Conservation (phyloP, 2,329 filamentous ascomycete species). For the Aschersonia sp. region DNA sequence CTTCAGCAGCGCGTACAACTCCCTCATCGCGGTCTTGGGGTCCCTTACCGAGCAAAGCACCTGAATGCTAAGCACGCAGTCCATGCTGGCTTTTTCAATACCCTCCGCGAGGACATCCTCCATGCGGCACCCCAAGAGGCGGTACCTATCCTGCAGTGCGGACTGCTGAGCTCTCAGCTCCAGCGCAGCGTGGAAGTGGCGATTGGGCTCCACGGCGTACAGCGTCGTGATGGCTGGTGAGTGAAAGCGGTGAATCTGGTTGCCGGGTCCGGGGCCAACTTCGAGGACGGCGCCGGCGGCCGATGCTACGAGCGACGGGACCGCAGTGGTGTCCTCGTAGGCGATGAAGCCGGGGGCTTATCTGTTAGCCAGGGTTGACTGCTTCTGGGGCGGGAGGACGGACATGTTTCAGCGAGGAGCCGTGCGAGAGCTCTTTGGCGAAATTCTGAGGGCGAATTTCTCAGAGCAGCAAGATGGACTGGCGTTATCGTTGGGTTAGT, state of each 20-base stretch:
- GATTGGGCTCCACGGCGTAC: constrained; percentile 27
- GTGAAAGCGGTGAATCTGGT: constrained; percentile 21
- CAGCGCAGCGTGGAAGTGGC: constrained; percentile 15
- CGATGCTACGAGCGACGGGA: background rate
- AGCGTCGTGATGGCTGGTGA: constrained; percentile 13
- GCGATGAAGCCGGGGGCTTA: background rate
- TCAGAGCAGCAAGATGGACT: background rate
- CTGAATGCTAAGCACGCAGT: constrained; percentile 26
- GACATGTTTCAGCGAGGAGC: background rate
- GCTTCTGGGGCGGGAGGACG: background rate
- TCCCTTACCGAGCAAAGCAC: constrained; percentile 25
- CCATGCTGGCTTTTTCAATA: constrained; percentile 19
- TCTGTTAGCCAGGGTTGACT: background rate
- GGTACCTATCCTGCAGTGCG: constrained; percentile 20
- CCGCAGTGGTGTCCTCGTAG: constrained; percentile 1
- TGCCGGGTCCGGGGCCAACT: constrained; percentile 27
- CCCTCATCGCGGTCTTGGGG: constrained; percentile 11
- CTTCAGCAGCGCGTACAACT: constrained; percentile 25
- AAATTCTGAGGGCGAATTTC: background rate
- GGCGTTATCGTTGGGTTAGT: no score
- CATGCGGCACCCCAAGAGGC: constrained; percentile 20
- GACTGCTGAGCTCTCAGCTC: constrained; percentile 13
- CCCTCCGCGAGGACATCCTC: constrained; percentile 23
- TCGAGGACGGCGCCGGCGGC: constrained; percentile 23
- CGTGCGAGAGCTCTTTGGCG: background rate